A percentile compares a stretch with the other conserved stretches of the same genome.
These are phyloP conservation scores for Agrocybe chaxingu DNA, from an alignment of 768 basidiomycete species.

Conservation along the genomic window DNA sequence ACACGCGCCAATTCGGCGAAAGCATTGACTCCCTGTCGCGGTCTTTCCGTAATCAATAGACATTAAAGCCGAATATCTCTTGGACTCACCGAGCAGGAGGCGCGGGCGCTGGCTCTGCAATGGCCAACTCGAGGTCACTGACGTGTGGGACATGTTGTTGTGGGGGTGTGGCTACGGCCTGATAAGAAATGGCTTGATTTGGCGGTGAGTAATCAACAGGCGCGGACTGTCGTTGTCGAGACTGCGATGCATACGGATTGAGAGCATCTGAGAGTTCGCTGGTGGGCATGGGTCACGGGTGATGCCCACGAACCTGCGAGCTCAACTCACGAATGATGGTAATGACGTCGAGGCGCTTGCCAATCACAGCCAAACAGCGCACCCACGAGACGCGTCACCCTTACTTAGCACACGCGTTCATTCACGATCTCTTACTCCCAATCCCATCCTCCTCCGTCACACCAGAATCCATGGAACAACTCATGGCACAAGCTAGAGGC, in stretches of 20 bases:
- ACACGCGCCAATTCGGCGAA: slow-evolving; percentile 61
- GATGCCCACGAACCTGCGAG: slow-evolving; percentile 1
- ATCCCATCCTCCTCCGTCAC: slow-evolving; percentile 9
- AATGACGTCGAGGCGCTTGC: slow-evolving; percentile 14
- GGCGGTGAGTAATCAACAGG: slow-evolving; percentile 8
- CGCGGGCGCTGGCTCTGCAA: slow-evolving; percentile 45
- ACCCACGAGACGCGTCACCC: slow-evolving; percentile 44
- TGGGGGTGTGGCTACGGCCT: slow-evolving; percentile 25
- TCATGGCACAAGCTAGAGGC: slow-evolving; percentile 48
- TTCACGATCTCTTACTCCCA: slow-evolving; percentile 10
- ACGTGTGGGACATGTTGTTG: slow-evolving; percentile 51
- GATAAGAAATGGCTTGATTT: slow-evolving; percentile 10
- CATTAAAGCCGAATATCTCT: background rate
- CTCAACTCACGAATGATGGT: background rate
- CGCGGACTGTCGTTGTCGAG: slow-evolving; percentile 24
- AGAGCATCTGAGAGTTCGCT: slow-evolving; percentile 81
- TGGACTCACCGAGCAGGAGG: slow-evolving; percentile 35
- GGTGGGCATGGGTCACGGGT: slow-evolving; percentile 16
- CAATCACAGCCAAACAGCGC: slow-evolving; percentile 28
- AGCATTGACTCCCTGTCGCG: slow-evolving; percentile 12
- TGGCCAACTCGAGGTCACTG: slow-evolving; percentile 64
- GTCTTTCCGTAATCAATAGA: slow-evolving; percentile 5
- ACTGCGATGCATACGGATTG: slow-evolving; percentile 59
- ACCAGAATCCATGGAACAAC: slow-evolving; percentile 40
- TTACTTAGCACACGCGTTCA: slow-evolving; percentile 7